phyloP scores from a whole-genome alignment of 2,329 filamentous ascomycete genomes.

The Nectriaceae sp. region DNA sequence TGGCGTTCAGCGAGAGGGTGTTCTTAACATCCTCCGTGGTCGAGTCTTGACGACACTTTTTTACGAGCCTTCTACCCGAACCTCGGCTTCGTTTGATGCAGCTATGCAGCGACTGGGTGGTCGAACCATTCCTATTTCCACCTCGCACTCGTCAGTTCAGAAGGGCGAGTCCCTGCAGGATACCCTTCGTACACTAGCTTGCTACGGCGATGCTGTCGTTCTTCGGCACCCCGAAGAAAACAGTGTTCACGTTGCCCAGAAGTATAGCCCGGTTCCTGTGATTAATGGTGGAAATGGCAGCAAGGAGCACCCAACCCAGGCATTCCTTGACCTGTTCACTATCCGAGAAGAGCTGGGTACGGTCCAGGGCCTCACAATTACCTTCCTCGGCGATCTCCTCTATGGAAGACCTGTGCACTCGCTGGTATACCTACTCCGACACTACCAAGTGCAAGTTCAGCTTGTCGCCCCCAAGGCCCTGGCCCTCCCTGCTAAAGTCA shows the following conservation, averaged over 20 bases:
- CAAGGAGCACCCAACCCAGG: slow-evolving; percentile 95
- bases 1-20: slow-evolving; percentile 88
- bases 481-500: slow-evolving; percentile 73
- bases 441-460: slow-evolving; percentile 94
- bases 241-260: slow-evolving; percentile 79
- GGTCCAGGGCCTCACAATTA: slow-evolving; percentile 92
- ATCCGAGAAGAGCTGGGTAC: slow-evolving; percentile 97
- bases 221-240: slow-evolving; percentile 86
- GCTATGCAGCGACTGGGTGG: slow-evolving; percentile 98
- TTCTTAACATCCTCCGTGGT: slow-evolving; percentile 83
- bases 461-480: slow-evolving; percentile 83
- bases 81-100: slow-evolving; percentile 92
- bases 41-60: slow-evolving; percentile 90
- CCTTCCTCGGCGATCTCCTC: slow-evolving; percentile 89
- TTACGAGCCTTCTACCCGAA: slow-evolving; percentile 96
- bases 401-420: slow-evolving; percentile 96
- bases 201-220: slow-evolving; percentile 95
- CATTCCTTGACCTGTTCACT: slow-evolving; percentile 96
- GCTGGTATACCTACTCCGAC: slow-evolving; percentile 86
- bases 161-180: slow-evolving; percentile 96
- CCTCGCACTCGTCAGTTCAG: slow-evolving; percentile 81
- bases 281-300: slow-evolving; percentile 98
- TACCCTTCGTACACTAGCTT: slow-evolving; percentile 88
- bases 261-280: slow-evolving; percentile 86
- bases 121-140: slow-evolving; percentile 78